Evolutionary conservation across 768 basidiomycete species (phyloP).

Genomic region (Pisolithus microcarpus): DNA sequence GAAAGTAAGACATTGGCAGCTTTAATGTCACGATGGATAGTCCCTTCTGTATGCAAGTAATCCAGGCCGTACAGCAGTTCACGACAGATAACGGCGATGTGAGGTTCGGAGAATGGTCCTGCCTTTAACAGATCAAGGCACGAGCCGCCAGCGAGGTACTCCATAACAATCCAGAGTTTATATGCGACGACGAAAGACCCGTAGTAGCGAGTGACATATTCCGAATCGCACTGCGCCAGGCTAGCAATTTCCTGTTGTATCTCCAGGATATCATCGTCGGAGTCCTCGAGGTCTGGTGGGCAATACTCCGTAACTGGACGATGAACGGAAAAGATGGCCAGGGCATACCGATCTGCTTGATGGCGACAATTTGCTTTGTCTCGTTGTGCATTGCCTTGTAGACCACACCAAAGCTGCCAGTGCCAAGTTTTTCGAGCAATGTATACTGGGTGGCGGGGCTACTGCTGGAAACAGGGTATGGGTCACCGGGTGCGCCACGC

Average conservation of each 20-base stretch:
- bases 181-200: slow-evolving; percentile 95
- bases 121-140: slow-evolving; percentile 94
- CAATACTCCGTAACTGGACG: slow-evolving; percentile 2
- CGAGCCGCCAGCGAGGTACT: slow-evolving; percentile 97
- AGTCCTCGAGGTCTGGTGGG: slow-evolving; percentile 83
- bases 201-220: slow-evolving; percentile 94
- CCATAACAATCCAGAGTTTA: slow-evolving; percentile 99
- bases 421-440: slow-evolving; percentile 91
- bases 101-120: slow-evolving; percentile 82
- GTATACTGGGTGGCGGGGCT: slow-evolving; percentile 90
- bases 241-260: slow-evolving; percentile 99
- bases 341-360: slow-evolving; percentile 90
- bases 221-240: slow-evolving; percentile 91
- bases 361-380: slow-evolving; percentile 90
- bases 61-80: slow-evolving; percentile 90
- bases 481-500: slow-evolving; percentile 41
- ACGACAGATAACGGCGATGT: slow-evolving; percentile 91
- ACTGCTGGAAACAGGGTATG: slow-evolving; percentile 62
- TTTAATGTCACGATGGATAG: slow-evolving; percentile 98
- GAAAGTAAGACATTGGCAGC: slow-evolving; percentile 93
- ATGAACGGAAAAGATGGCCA: slow-evolving; percentile 6
- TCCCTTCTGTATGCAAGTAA: slow-evolving; percentile 92
- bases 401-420: slow-evolving; percentile 93
- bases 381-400: slow-evolving; percentile 97
- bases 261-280: slow-evolving; percentile 97